A percentile compares a stretch with the other conserved stretches of the same genome.
phyloP scores from a whole-genome alignment of 2,329 filamentous ascomycete genomes.

The Magnaporthales sp. region DNA sequence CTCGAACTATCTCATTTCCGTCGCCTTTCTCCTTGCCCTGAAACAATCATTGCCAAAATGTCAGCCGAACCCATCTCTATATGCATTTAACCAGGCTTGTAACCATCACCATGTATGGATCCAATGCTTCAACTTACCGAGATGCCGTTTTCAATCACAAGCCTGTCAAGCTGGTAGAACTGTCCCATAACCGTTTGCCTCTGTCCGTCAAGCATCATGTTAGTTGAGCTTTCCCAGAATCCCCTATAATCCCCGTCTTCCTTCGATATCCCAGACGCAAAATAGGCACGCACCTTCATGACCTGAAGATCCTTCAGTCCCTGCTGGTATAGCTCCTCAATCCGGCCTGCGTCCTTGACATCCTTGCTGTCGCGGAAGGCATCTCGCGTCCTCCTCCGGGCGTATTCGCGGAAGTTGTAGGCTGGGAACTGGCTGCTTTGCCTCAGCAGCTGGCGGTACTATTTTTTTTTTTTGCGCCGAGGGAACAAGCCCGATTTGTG shows the following conservation, averaged over 20 bases:
- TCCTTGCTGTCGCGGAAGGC: conserved; percentile 74
- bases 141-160: conserved; percentile 5
- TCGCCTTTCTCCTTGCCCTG: conserved; percentile 5
- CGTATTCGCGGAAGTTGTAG: conserved; percentile 98
- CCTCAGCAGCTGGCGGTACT: conserved; percentile 90
- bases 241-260: not conserved
- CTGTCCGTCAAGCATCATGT: not conserved
- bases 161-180: conserved; percentile 7
- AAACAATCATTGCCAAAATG: not conserved
- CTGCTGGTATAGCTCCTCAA: conserved; percentile 85
- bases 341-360: conserved; percentile 63
- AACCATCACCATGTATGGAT: not conserved
- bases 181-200: conserved; percentile 6
- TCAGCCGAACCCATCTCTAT: not conserved
- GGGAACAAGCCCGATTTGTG: not conserved
- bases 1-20: not conserved
- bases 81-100: not conserved
- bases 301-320: conserved; percentile 79
- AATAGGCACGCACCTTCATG: conserved; percentile 60
- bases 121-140: not conserved
- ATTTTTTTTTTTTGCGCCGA: conserved; percentile 6
- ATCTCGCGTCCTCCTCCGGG: conserved; percentile 81
- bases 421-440: conserved; percentile 79
- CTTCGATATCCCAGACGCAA: not conserved
- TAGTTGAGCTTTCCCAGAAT: too few relatives aligned